Evolutionary conservation across 1,284 basidiomycete genomes (phyloP), one percentile per base, ranked within the genome.

Genomic region (Vanrija sp.): DNA sequence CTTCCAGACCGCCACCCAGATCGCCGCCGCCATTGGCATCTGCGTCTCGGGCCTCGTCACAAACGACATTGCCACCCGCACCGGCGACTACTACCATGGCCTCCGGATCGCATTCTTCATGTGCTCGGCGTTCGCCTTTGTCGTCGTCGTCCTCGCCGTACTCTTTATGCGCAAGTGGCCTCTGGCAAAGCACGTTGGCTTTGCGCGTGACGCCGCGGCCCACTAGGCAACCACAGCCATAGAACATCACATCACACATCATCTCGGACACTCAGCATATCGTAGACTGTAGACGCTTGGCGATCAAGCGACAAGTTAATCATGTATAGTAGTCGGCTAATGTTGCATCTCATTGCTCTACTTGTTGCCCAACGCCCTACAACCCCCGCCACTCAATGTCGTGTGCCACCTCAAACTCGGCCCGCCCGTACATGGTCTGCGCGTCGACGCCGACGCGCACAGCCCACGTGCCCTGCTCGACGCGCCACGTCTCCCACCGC

Each of bases 401-500:
- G 14, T 61, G 24, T 4, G 56, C 57, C 38, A 69, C 60, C 24
- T 43, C 51, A 51, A 72, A 72, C 42, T 48, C 60, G 14, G 50
- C 64, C 15, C 55, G 54, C 1, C 52, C 61, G 2, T 46, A 48
- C 53, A 68, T 62, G 9, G 54, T 66, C 47, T 63, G 58, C 12
- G 68, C 66, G 42, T 71, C 62, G 12, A 45, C 44, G 4, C 70
- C 68, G 27, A 74, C 50, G 46, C 60, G 56, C 47, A 72, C 63
- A 0, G 60, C 60, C 65, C 72, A 75, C 35, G 60, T 55, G 6
- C 74, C 74, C 31, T 57, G 47, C 54, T 74, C 73, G 22, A 61
- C 68, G 22, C 59, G 53, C 64, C 70, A 75, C 18, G 60, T 61
- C 31, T 64, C 57, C 45, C 58, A 63, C 31, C 59, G 50, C 49